Evolutionary conservation across 2,329 filamentous ascomycete species (phyloP).

Genomic region (Sphaceloma murrayae): DNA sequence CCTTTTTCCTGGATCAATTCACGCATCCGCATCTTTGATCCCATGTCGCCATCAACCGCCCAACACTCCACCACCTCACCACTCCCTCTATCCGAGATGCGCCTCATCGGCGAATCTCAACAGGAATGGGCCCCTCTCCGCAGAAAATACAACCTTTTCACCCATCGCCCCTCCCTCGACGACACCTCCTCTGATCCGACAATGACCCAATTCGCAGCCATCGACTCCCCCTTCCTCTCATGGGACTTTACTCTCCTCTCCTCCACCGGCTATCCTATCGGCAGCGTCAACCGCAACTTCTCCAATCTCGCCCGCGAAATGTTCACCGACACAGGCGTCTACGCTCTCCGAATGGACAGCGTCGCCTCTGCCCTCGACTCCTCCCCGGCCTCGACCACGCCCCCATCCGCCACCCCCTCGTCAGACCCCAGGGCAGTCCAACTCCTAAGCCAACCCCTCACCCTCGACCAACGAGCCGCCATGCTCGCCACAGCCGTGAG

Average conservation of each 20-base stretch:
- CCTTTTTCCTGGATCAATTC: conserved; percentile 57
- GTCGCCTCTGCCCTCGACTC: conserved; percentile 1
- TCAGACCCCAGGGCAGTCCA: not conserved
- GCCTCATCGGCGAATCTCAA: conserved; percentile 53
- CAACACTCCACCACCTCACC: conserved; percentile 32
- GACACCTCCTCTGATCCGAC: conserved; percentile 39
- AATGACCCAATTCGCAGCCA: conserved; percentile 52
- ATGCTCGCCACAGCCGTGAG: conserved; percentile 58
- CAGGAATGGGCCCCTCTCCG: conserved; percentile 54
- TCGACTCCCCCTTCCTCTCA: conserved; percentile 53
- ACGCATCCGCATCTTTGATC: conserved; percentile 48
- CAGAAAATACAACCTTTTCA: conserved; percentile 56
- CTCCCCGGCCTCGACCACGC: no score
- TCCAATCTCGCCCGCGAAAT: conserved; percentile 53
- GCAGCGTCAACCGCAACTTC: conserved; percentile 56
- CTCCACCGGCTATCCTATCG: conserved; percentile 43
- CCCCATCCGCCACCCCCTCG: conserved; percentile 30
- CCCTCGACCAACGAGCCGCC: conserved; percentile 54
- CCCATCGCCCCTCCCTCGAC: conserved; percentile 37
- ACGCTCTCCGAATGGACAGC: conserved; percentile 55
- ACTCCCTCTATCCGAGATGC: conserved; percentile 48
- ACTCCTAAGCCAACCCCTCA: conserved; percentile 42
- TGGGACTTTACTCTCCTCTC: conserved; percentile 55
- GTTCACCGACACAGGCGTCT: conserved; percentile 57
- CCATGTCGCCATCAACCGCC: conserved; percentile 33